phyloP scores from a whole-genome alignment of 495 filamentous ascomycete species.

The Aspergillus asperescens region DNA sequence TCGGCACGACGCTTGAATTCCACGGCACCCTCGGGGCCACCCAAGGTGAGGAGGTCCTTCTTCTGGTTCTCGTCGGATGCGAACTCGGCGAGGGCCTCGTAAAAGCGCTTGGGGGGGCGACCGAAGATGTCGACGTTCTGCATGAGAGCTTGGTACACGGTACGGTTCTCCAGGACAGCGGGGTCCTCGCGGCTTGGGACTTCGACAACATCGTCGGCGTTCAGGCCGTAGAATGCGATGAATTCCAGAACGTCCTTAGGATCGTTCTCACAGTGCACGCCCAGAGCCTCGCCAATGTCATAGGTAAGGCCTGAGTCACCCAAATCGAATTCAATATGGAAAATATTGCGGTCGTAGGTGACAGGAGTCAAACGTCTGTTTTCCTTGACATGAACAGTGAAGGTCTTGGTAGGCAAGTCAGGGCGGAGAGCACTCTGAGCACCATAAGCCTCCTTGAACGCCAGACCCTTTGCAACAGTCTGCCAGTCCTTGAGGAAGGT shows the following conservation, averaged over 20 bases:
- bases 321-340: conserved; percentile 98
- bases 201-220: conserved; percentile 78
- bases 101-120: conserved; percentile 94
- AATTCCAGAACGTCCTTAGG: conserved; percentile 71
- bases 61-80: conserved; percentile 78
- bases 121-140: conserved; percentile 98
- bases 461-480: conserved; percentile 76
- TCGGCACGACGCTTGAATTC: conserved; percentile 95
- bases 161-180: conserved; percentile 74
- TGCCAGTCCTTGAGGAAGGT: conserved; percentile 68
- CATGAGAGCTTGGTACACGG: conserved; percentile 84
- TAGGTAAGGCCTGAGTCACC: conserved; percentile 86
- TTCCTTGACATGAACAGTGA: conserved; percentile 85
- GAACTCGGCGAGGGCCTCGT: conserved; percentile 84
- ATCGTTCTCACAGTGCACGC: conserved; percentile 93
- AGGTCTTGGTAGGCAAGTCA: conserved; percentile 79
- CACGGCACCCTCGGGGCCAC: conserved; percentile 74
- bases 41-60: conserved; percentile 69
- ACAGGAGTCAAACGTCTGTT: conserved; percentile 84
- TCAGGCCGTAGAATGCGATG: conserved; percentile 80
- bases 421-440: conserved; percentile 71
- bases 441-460: conserved; percentile 91
- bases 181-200: conserved; percentile 82
- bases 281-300: conserved; percentile 96
- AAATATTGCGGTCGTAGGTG: conserved; percentile 96